Evolutionary conservation across 306 rosid genomes (phyloP).

Genomic region (Rosa chinensis): DNA sequence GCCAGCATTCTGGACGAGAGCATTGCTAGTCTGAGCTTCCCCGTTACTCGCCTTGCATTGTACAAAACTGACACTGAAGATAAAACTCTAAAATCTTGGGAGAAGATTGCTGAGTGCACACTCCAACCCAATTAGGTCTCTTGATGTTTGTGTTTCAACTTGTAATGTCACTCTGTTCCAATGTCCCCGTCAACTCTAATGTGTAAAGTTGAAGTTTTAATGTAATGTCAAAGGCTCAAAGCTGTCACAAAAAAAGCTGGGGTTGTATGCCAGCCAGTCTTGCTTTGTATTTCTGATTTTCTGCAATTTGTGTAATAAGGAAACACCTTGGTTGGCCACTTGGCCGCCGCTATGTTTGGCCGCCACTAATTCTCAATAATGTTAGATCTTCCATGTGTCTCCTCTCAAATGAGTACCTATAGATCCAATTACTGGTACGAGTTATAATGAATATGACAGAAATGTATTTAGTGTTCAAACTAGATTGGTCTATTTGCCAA

Average conservation of each 20-base stretch:
- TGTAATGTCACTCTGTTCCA: neutral
- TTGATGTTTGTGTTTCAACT: neutral
- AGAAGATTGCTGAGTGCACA: constrained; percentile 66
- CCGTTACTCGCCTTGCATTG: constrained; percentile 60
- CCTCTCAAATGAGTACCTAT: neutral
- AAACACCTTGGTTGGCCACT: neutral
- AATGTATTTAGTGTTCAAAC: neutral
- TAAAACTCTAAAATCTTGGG: constrained; percentile 76
- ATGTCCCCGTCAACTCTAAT: neutral
- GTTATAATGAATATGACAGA: neutral
- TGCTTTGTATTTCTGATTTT: neutral
- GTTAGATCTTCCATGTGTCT: neutral
- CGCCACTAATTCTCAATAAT: neutral
- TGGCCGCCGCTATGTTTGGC: neutral
- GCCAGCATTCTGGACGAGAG: constrained; percentile 48
- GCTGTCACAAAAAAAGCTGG: neutral
- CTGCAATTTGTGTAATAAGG: neutral
- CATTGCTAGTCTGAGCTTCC: constrained; percentile 56
- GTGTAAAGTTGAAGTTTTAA: neutral
- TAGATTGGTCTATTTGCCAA: neutral
- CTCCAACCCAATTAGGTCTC: constrained; percentile 39
- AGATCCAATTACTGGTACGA: neutral
- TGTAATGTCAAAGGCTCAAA: neutral
- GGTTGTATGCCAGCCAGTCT: neutral
- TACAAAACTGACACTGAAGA: constrained; percentile 79